Conservation (phyloP, 2,329 filamentous ascomycete genomes). For the Golovinomyces cichoracearum region DNA sequence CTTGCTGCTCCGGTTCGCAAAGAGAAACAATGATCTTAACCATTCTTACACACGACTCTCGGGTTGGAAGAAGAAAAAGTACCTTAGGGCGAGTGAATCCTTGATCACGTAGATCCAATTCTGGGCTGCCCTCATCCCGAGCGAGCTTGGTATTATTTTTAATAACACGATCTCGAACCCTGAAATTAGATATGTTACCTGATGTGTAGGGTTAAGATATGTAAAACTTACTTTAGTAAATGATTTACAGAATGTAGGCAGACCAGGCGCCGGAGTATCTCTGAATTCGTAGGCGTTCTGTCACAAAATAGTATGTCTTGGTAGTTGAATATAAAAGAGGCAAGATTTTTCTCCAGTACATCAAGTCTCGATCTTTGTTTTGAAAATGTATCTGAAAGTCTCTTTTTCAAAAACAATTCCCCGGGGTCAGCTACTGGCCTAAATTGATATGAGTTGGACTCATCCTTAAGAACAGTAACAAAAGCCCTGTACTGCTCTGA, state of each 20-base stretch:
- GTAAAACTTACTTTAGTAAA: constrained; percentile 43
- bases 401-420: constrained; percentile 41
- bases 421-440: constrained; percentile 16
- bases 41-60: constrained; percentile 57
- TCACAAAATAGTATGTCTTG: constrained; percentile 54
- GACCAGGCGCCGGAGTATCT: constrained; percentile 40
- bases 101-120: constrained; percentile 64
- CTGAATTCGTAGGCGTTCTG: constrained; percentile 41
- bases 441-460: constrained; percentile 9
- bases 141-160: constrained; percentile 71
- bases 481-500: constrained; percentile 24
- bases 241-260: constrained; percentile 79
- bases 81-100: constrained; percentile 90
- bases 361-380: constrained; percentile 32
- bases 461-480: constrained; percentile 20
- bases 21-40: constrained; percentile 52
- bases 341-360: constrained; percentile 35
- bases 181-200: constrained; percentile 12
- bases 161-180: constrained; percentile 66
- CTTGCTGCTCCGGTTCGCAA: constrained; percentile 66
- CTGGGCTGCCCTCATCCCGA: constrained; percentile 34
- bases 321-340: constrained; percentile 55
- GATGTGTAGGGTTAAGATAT: background rate
- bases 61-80: constrained; percentile 67
- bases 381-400: constrained; percentile 29